Conservation (phyloP, 2,329 filamentous ascomycete species). For the Lasiodiplodia sp. region DNA sequence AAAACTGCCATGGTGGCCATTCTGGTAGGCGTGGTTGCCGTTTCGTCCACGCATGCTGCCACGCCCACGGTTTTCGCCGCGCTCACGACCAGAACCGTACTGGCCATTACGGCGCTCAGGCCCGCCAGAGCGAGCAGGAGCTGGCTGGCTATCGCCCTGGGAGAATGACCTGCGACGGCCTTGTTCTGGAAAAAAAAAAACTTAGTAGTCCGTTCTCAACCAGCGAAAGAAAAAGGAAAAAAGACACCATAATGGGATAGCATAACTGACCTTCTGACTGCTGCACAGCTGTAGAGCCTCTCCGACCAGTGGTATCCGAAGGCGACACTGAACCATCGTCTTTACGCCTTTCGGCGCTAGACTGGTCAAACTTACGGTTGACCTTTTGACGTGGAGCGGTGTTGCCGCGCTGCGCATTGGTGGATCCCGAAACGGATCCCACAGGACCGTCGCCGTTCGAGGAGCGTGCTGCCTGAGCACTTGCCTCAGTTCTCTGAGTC, state of each 20-base stretch:
- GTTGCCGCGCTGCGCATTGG: constrained; percentile 11
- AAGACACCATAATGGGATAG: background rate
- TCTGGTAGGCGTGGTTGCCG: constrained; percentile 42
- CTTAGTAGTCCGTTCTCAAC: constrained; percentile 6
- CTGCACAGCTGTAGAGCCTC: constrained; percentile 39
- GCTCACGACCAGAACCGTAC: constrained; percentile 50
- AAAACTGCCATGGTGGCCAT: constrained; percentile 36
- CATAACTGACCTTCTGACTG: constrained; percentile 43
- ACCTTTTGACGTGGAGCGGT: constrained; percentile 24
- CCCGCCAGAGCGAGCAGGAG: constrained; percentile 26
- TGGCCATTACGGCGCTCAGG: constrained; percentile 45
- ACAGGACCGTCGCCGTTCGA: constrained; percentile 16
- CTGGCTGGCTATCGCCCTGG: constrained; percentile 40
- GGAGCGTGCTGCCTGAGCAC: constrained; percentile 24
- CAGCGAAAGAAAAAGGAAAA: background rate
- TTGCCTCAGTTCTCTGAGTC: constrained; percentile 36
- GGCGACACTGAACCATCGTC: constrained; percentile 28
- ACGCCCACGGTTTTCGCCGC: constrained; percentile 53
- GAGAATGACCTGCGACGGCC: constrained; percentile 40
- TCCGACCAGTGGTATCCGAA: constrained; percentile 34
- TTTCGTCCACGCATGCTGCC: constrained; percentile 56
- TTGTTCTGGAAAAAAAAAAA: constrained; percentile 34
- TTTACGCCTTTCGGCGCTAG: constrained; percentile 20
- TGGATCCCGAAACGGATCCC: constrained; percentile 11
- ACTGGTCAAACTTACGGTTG: constrained; percentile 26